These are phyloP conservation scores for Sequoia sempervirens DNA, from an alignment of 75 land plant genomes.

Conservation along the genomic window DNA sequence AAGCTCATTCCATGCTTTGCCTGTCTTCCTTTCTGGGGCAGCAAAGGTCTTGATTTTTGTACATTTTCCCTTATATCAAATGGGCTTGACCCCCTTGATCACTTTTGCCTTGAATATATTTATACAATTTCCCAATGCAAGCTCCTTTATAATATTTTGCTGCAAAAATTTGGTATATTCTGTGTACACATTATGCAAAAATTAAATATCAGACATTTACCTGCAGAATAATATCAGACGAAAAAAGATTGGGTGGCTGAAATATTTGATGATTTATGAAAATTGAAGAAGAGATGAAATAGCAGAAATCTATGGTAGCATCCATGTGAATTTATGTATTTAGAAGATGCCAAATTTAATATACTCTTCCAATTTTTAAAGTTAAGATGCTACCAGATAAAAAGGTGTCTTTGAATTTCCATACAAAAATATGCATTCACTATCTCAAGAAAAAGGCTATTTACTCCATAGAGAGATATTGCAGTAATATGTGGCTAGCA, in stretches of 20 bases:
- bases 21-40: too few species aligned
- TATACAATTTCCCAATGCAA: neutral
- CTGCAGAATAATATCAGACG: neutral
- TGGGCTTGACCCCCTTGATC: too few species aligned
- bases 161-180: neutral
- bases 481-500: neutral
- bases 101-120: too few species aligned
- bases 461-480: neutral
- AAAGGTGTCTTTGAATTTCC: neutral
- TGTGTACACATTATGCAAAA: neutral
- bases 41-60: too few species aligned
- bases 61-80: too few species aligned
- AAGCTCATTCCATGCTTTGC: too few species aligned
- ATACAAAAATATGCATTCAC: neutral
- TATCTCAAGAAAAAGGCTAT: neutral
- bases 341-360: neutral
- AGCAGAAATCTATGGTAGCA: neutral
- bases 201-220: neutral
- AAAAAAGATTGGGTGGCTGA: neutral
- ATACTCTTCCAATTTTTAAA: neutral
- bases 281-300: neutral
- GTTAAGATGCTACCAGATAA: neutral
- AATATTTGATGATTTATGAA: neutral
- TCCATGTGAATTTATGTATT: neutral
- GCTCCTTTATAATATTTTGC: neutral